Percentiles rank a stretch among this genome's conserved stretches.
Conservation (phyloP, 2,329 filamentous ascomycete species). For the Aspergillus texensis region DNA sequence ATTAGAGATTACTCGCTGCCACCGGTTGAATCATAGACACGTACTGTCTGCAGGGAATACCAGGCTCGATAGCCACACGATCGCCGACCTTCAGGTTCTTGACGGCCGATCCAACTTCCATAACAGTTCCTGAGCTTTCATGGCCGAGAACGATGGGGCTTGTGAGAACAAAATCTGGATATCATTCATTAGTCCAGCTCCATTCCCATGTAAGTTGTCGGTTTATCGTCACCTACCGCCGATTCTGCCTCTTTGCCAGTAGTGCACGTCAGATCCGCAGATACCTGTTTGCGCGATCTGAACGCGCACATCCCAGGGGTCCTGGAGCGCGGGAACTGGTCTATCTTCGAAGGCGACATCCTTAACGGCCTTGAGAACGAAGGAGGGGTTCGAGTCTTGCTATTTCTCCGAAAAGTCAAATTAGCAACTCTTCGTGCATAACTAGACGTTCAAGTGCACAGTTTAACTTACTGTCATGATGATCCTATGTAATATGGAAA, state of each 20-base stretch:
- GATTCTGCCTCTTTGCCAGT: constrained; percentile 48
- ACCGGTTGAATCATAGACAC: background rate
- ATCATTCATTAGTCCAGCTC: background rate
- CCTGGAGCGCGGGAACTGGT: constrained; percentile 41
- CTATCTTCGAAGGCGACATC: constrained; percentile 51
- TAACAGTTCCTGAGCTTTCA: constrained; percentile 28
- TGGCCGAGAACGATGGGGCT: constrained; percentile 43
- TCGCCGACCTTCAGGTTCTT: constrained; percentile 27
- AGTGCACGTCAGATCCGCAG: constrained; percentile 52
- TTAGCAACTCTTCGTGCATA: background rate
- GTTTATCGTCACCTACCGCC: constrained; percentile 27
- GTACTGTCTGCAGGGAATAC: constrained; percentile 41
- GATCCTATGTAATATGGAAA: background rate
- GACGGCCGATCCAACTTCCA: constrained; percentile 24
- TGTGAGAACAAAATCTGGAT: constrained; percentile 45
- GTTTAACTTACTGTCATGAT: background rate
- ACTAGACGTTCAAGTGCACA: background rate
- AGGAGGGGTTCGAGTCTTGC: constrained; percentile 38
- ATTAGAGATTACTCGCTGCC: background rate
- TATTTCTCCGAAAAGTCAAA: no score
- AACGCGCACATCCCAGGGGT: constrained; percentile 46
- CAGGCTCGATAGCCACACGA: constrained; percentile 29
- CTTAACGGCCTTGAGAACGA: constrained; percentile 51
- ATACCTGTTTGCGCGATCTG: constrained; percentile 52
- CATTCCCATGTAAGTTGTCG: accelerated